A percentile compares a stretch with the other conserved stretches of the same genome.
These are phyloP conservation scores for Triticum turgidum DNA, from an alignment of 176 grass and related monocot species.

Conservation along the genomic window DNA sequence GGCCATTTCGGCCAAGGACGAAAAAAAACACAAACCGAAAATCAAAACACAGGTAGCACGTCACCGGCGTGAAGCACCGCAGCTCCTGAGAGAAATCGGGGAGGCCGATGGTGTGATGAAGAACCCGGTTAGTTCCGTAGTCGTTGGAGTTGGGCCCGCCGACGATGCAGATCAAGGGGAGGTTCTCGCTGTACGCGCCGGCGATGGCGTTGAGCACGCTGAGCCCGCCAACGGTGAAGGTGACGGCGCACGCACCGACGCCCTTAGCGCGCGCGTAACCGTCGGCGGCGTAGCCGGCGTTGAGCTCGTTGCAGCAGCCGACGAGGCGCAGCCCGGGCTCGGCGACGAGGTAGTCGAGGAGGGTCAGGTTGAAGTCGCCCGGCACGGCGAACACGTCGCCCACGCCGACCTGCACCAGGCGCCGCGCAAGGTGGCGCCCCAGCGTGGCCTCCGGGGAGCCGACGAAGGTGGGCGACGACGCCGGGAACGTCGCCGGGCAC, in stretches of 20 bases:
- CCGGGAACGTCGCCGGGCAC: background rate
- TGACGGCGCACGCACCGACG: slow-evolving; percentile 58
- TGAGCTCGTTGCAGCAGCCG: slow-evolving; percentile 68
- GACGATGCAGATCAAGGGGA: slow-evolving; percentile 55
- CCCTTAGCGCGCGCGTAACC: slow-evolving; percentile 53
- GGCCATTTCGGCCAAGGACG: too few species aligned
- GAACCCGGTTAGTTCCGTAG: slow-evolving; percentile 48
- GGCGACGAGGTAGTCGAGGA: slow-evolving; percentile 15
- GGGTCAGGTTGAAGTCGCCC: slow-evolving; percentile 17
- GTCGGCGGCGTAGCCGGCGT: slow-evolving; percentile 61
- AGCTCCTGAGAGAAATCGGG: slow-evolving; percentile 60
- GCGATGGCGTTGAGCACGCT: slow-evolving; percentile 62
- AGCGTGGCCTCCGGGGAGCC: background rate
- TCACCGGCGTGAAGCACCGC: slow-evolving; percentile 56
- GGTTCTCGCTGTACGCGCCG: slow-evolving; percentile 58
- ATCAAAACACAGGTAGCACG: background rate
- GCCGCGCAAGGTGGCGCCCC: slow-evolving; percentile 1
- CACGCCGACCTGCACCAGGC: slow-evolving; percentile 16
- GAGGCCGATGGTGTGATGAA: slow-evolving; percentile 62
- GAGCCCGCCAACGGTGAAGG: slow-evolving; percentile 62
- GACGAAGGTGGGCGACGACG: background rate
- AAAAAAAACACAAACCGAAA: too few species aligned
- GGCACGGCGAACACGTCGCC: slow-evolving; percentile 20
- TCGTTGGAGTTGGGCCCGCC: slow-evolving; percentile 60
- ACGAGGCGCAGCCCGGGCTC: slow-evolving; percentile 25